Evolutionary conservation across 2,329 filamentous ascomycete species (phyloP).

Genomic region (Aspergillus spinulosporus): DNA sequence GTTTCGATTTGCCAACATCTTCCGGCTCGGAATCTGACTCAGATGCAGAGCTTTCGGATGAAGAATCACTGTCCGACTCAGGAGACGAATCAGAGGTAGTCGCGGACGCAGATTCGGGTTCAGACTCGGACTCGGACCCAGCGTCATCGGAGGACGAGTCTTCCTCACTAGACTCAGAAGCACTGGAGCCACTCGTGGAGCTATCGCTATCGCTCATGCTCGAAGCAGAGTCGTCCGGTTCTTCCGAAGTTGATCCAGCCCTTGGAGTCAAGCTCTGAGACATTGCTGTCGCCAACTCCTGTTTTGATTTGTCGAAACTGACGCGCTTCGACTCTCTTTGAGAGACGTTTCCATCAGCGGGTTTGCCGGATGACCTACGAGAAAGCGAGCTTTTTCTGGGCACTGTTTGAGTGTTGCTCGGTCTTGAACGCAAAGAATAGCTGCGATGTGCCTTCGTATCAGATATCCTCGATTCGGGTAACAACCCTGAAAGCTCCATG

Average conservation of each 20-base stretch:
- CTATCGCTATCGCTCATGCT: constrained; percentile 16
- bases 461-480: constrained; percentile 21
- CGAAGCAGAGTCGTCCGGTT: constrained; percentile 16
- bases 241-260: constrained; percentile 18
- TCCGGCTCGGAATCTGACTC: constrained; percentile 28
- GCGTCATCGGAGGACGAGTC: constrained; percentile 5
- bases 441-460: constrained; percentile 16
- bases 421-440: constrained; percentile 18
- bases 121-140: neutral
- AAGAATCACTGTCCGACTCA: constrained; percentile 27
- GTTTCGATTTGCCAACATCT: constrained; percentile 19
- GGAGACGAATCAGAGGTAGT: constrained; percentile 7
- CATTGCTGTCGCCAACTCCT: constrained; percentile 15
- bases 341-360: constrained; percentile 24
- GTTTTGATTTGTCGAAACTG: constrained; percentile 29
- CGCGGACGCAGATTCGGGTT: neutral
- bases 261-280: constrained; percentile 16
- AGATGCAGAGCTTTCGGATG: constrained; percentile 40
- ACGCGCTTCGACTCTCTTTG: constrained; percentile 36
- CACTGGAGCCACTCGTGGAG: constrained; percentile 25
- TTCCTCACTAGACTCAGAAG: constrained; percentile 20
- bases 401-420: constrained; percentile 3
- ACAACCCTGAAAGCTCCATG: constrained; percentile 33
- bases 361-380: constrained; percentile 19
- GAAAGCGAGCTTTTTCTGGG: constrained; percentile 19